Evolutionary conservation across 352 stramenopile genomes (phyloP).

Genomic region (Pythium aquatile): DNA sequence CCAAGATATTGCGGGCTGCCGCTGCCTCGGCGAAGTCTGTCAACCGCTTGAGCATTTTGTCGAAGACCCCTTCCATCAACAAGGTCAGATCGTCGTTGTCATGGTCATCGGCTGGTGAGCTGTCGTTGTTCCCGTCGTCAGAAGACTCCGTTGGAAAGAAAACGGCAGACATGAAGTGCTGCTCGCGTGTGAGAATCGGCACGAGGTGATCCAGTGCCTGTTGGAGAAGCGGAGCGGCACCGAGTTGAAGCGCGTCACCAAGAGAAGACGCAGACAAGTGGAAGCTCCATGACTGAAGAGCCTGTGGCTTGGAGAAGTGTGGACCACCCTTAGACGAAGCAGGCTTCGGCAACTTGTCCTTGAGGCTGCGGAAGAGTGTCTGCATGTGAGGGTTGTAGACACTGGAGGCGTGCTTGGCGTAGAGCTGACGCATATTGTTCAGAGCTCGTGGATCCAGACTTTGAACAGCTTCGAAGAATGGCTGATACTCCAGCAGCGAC

Average conservation of each 20-base stretch:
- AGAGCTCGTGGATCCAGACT: slow-evolving; percentile 44
- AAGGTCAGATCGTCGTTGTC: slow-evolving; percentile 48
- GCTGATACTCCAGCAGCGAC: slow-evolving; percentile 43
- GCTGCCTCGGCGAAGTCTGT: slow-evolving; percentile 69
- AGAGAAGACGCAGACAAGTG: slow-evolving; percentile 60
- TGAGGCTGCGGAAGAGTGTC: slow-evolving; percentile 55
- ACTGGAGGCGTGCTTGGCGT: slow-evolving; percentile 46
- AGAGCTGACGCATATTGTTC: slow-evolving; percentile 38
- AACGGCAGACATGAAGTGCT: slow-evolving; percentile 37
- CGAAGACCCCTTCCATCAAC: slow-evolving; percentile 68
- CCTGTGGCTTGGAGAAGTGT: slow-evolving; percentile 56
- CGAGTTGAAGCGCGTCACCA: slow-evolving; percentile 40
- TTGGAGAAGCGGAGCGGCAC: slow-evolving; percentile 56
- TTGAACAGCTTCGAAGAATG: slow-evolving; percentile 37
- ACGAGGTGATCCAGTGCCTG: slow-evolving; percentile 69
- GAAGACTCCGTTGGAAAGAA: slow-evolving; percentile 37
- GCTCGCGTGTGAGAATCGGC: slow-evolving; percentile 52
- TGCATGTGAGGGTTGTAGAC: slow-evolving; percentile 59
- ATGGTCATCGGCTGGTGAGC: slow-evolving; percentile 4
- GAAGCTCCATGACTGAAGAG: slow-evolving; percentile 63
- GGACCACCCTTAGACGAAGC: slow-evolving; percentile 31
- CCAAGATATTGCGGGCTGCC: slow-evolving; percentile 55
- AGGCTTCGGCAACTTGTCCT: slow-evolving; percentile 52
- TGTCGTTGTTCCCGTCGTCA: slow-evolving; percentile 21
- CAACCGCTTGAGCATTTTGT: slow-evolving; percentile 71